Evolutionary conservation across 176 grass and related monocot genomes (phyloP).

Genomic region (Bonia amplexicaulis): DNA sequence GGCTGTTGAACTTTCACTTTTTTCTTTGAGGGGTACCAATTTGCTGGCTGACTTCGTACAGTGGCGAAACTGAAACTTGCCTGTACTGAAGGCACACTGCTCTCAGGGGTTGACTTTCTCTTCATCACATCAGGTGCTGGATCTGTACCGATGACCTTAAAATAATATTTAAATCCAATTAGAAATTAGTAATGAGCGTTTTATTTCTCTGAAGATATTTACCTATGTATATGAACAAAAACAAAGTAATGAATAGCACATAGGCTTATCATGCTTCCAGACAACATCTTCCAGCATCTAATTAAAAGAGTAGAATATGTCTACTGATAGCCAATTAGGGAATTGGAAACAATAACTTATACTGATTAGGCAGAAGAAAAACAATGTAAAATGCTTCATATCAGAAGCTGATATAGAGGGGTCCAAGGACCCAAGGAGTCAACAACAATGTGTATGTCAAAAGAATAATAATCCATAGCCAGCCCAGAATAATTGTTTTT

Average conservation of each 20-base stretch:
- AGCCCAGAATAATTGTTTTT: neutral
- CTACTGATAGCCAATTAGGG: neutral
- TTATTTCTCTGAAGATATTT: neutral
- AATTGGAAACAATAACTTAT: neutral
- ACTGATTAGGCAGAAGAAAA: slow-evolving; percentile 11
- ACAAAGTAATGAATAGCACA: neutral
- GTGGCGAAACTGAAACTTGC: neutral
- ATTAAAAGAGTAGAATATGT: neutral
- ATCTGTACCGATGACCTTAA: slow-evolving; percentile 23
- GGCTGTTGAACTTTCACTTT: slow-evolving; percentile 35
- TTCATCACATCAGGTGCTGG: slow-evolving; percentile 25
- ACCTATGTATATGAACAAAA: neutral
- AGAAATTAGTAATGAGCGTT: neutral
- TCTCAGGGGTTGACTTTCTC: slow-evolving; percentile 24
- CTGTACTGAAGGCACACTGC: slow-evolving; percentile 1
- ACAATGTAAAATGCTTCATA: neutral
- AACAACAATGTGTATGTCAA: neutral
- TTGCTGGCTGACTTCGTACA: slow-evolving; percentile 7
- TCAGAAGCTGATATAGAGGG: neutral
- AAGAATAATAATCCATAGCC: neutral
- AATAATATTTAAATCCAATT: neutral
- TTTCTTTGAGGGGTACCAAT: slow-evolving; percentile 36
- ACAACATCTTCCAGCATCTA: neutral
- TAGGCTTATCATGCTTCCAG: neutral
- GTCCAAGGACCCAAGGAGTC: neutral